Evolutionary conservation across 2,329 filamentous ascomycete species (phyloP).

Genomic region (Colletotrichum truncatum): DNA sequence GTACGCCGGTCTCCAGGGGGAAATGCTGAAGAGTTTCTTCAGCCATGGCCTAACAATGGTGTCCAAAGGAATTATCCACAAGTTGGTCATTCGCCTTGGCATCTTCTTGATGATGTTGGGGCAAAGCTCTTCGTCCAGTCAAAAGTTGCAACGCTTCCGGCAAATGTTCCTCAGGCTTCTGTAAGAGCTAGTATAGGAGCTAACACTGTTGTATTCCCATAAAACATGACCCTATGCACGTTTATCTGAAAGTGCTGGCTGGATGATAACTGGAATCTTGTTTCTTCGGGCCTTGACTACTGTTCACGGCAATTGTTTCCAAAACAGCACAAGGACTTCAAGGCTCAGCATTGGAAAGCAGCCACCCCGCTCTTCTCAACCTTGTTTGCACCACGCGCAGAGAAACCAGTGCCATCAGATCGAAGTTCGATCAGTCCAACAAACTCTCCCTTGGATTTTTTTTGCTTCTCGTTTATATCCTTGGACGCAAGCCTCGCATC

Average conservation of each 20-base stretch:
- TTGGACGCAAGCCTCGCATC: conserved; percentile 75
- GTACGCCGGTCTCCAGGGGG: conserved; percentile 80
- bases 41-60: conserved; percentile 89
- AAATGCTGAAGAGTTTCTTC: conserved; percentile 85
- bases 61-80: conserved; percentile 81
- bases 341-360: conserved; percentile 78
- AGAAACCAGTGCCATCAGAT: conserved; percentile 92
- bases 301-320: background rate
- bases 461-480: conserved; percentile 51
- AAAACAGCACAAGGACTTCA: background rate
- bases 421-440: conserved; percentile 82
- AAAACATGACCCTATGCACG: background rate
- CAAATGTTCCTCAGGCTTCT: background rate
- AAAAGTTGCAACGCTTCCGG: conserved; percentile 30
- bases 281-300: too few relatives aligned
- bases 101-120: conserved; percentile 53
- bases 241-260: too few relatives aligned
- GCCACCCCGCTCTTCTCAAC: conserved; percentile 78
- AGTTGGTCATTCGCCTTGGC: conserved; percentile 76
- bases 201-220: background rate
- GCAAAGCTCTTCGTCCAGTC: background rate
- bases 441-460: conserved; percentile 61
- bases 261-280: too few relatives aligned
- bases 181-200: background rate
- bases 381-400: conserved; percentile 83